A percentile compares a stretch with the other conserved stretches of the same genome.
Conservation (phyloP, 192 early-diverging fungal genomes). For the Pilobolus umbonatus region DNA sequence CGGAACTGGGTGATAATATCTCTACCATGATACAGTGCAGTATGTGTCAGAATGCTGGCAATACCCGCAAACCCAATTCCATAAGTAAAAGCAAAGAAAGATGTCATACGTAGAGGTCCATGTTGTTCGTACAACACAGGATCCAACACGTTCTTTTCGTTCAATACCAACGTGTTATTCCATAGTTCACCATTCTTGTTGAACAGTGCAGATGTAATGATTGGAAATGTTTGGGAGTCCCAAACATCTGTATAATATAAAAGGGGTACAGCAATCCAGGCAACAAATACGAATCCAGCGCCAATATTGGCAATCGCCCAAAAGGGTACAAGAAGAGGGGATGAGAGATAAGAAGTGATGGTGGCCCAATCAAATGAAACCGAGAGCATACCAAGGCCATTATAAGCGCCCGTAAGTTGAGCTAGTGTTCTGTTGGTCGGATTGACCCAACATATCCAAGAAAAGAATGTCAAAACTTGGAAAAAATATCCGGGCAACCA, state of each 20-base stretch:
- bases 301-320: conserved; percentile 48
- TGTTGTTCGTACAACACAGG: conserved; percentile 38
- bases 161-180: conserved; percentile 32
- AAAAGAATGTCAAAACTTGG: conserved; percentile 43
- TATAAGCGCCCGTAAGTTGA: conserved; percentile 41
- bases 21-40: conserved; percentile 57
- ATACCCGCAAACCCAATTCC: conserved; percentile 53
- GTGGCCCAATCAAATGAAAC: conserved; percentile 61
- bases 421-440: conserved; percentile 37
- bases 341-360: conserved; percentile 35
- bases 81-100: conserved; percentile 48
- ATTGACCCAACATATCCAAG: conserved; percentile 50
- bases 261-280: conserved; percentile 49
- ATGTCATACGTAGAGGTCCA: conserved; percentile 44
- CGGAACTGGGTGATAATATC: conserved; percentile 45
- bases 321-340: conserved; percentile 34
- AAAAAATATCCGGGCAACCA: conserved; percentile 57
- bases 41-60: conserved; percentile 52
- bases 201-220: conserved; percentile 37
- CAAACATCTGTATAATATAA: conserved; percentile 48
- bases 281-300: conserved; percentile 44
- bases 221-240: conserved; percentile 40
- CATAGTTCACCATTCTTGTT: conserved; percentile 29
- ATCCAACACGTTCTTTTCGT: conserved; percentile 33
- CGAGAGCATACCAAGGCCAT: conserved; percentile 50